Base-by-base conservation (phyloP, 108 stramenopile species). In the Schizochytrium sp. region DNA sequence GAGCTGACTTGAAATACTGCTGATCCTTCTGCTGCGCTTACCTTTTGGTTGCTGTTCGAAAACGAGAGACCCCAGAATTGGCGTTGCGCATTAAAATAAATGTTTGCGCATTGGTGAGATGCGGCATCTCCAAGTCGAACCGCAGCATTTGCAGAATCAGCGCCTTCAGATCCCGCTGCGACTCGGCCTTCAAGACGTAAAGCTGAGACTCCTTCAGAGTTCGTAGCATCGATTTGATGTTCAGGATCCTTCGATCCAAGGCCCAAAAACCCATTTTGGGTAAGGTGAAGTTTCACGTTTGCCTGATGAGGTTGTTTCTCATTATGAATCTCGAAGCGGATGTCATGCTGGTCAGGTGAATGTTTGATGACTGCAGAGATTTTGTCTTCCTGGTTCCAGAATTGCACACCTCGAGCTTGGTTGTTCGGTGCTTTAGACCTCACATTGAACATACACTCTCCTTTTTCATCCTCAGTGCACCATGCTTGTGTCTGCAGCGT, bases 1-100 rank as follows among this genome's bases (percentile, higher is more conserved):
- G 76, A 10, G 76, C 76, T 83, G 8, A 83, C 28, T 53, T 83
- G 76, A 10, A 83, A 38, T 8, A 49, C 53, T 5, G 76, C 76
- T 13, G 13, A 5, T 10, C 76, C 50, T 47, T 49, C 50, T 13
- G 8, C 28, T 8, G 47, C 76, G 53, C 28, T 53, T 38, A 49
- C 28, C 8, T 10, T 53, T 28, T 55, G 28, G 76, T 13, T 0
- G 47, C 53, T 83, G 50, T 49, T 47, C 0, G 47, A 49, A n/a
- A 55, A 49, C 45, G 76, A 49, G 45, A 49, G 50, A 10, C 76
- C 76, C 76, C 76, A 49, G 2, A 83, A 55, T 47, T 13, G 50
- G 15, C 76, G n/a, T 83, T 55, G 47, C 47, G 17, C 76, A 42
- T 83, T 83, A 53, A 19, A 55, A 28, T 83, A 69, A 38, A 69